Conservation (phyloP, 2,329 filamentous ascomycete species). For the Daldinia eschscholtzii region DNA sequence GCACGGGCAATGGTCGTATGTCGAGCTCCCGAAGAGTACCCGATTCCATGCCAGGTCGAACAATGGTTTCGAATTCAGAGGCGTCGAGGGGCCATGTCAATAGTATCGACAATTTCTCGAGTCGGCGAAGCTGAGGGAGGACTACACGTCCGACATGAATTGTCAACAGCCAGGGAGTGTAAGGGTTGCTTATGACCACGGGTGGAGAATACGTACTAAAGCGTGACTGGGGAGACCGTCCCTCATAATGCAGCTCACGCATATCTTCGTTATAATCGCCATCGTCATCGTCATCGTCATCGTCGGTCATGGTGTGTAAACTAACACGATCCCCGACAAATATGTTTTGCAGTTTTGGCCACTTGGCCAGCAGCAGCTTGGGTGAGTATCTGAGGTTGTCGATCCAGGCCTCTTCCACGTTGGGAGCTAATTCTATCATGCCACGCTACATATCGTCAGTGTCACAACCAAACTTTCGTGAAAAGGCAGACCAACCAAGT, state of each 20-base stretch:
- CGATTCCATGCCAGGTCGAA: slow-evolving; percentile 44
- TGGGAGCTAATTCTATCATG: slow-evolving; percentile 42
- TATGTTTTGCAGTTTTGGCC: slow-evolving; percentile 30
- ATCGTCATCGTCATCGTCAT: neutral
- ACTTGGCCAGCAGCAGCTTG: slow-evolving; percentile 4
- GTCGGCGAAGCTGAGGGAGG: slow-evolving; percentile 21
- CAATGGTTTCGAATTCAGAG: slow-evolving; percentile 20
- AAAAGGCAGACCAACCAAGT: slow-evolving; percentile 41
- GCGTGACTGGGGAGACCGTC: slow-evolving; percentile 11
- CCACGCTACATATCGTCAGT: slow-evolving; percentile 35
- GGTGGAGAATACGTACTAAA: slow-evolving; percentile 11
- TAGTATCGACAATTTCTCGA: slow-evolving; percentile 41
- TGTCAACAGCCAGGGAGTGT: neutral
- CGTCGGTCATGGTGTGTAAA: neutral
- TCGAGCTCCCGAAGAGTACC: slow-evolving; percentile 44
- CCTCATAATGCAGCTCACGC: slow-evolving; percentile 38
- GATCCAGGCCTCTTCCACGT: slow-evolving; percentile 47
- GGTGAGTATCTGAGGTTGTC: slow-evolving; percentile 26
- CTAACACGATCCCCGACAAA: slow-evolving; percentile 24
- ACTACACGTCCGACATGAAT: neutral
- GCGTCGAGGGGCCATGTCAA: neutral
- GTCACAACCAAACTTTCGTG: neutral
- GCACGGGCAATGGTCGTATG: slow-evolving; percentile 35
- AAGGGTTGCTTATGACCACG: neutral
- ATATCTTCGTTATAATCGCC: slow-evolving; percentile 20